Evolutionary conservation across 78 protist species (phyloP).

Genomic region (Anaeramoeba flamelloides): DNA sequence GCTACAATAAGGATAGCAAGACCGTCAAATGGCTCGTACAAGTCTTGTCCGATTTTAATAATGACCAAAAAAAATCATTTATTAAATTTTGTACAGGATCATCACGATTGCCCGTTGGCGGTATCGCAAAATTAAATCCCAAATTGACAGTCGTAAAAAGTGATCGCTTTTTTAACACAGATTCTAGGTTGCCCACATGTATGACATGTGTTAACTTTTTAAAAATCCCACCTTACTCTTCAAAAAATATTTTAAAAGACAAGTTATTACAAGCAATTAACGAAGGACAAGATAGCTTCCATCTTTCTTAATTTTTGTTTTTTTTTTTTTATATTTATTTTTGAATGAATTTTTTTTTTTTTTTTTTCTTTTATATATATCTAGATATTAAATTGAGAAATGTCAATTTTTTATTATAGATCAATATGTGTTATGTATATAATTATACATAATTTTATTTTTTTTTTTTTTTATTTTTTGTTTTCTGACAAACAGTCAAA

Average conservation of each 20-base stretch:
- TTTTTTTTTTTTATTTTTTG: too few relatives aligned
- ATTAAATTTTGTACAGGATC: not conserved
- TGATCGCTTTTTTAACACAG: not conserved
- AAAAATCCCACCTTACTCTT: not conserved
- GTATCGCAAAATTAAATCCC: not conserved
- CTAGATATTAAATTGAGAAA: too few relatives aligned
- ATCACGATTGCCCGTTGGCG: not conserved
- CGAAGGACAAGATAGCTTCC: not conserved
- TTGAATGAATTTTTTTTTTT: too few relatives aligned
- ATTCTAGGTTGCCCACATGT: not conserved
- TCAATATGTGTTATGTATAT: too few relatives aligned
- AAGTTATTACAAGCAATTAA: not conserved
- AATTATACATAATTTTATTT: too few relatives aligned
- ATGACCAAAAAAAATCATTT: not conserved
- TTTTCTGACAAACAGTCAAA: too few relatives aligned
- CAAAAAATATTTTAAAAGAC: not conserved
- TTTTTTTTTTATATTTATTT: too few relatives aligned
- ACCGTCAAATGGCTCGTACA: not conserved
- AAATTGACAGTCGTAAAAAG: not conserved
- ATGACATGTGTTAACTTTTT: not conserved
- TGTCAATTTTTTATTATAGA: too few relatives aligned
- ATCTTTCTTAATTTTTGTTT: constrained; percentile 2
- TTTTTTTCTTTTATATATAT: too few relatives aligned
- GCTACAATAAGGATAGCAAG: not conserved
- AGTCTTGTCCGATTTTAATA: not conserved